Evolutionary conservation across 2,329 filamentous ascomycete species (phyloP).

Genomic region (Ceratocystis papillata): DNA sequence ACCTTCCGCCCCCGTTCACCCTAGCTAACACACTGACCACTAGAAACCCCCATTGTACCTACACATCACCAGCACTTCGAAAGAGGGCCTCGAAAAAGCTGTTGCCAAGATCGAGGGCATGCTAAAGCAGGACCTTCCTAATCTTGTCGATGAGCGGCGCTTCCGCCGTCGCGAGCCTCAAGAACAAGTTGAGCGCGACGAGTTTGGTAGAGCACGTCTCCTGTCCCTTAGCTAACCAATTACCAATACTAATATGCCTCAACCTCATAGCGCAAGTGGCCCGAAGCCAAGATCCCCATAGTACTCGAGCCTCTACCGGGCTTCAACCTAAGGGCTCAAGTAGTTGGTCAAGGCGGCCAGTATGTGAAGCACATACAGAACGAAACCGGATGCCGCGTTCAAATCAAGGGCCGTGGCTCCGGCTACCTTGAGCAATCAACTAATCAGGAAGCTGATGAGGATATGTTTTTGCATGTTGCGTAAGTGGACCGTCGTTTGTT

Average conservation of each 20-base stretch:
- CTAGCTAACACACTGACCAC: constrained; percentile 20
- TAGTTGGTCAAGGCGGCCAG: constrained; percentile 84
- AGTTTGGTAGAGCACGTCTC: constrained; percentile 64
- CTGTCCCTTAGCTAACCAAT: not conserved
- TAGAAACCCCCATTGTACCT: constrained; percentile 90
- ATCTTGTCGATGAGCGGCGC: constrained; percentile 85
- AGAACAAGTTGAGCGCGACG: constrained; percentile 75
- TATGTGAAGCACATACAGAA: constrained; percentile 98
- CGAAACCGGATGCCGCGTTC: constrained; percentile 87
- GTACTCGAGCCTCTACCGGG: constrained; percentile 81
- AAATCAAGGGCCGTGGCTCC: constrained; percentile 94
- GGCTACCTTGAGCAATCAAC: constrained; percentile 86
- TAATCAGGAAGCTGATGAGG: constrained; percentile 83
- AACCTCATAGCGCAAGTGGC: constrained; percentile 77
- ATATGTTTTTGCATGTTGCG: constrained; percentile 95
- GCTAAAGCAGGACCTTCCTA: constrained; percentile 91
- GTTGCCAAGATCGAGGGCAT: constrained; percentile 83
- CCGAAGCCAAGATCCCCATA: constrained; percentile 88
- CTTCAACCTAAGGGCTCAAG: constrained; percentile 91
- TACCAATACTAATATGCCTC: constrained; percentile 23
- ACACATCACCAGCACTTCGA: constrained; percentile 85
- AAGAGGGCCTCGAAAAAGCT: constrained; percentile 82
- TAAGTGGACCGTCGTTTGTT: constrained; percentile 38
- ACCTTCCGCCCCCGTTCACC: not conserved
- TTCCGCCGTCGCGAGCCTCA: constrained; percentile 73